These are phyloP conservation scores for Delonix regia DNA, from an alignment of 306 rosid species.

Conservation along the genomic window DNA sequence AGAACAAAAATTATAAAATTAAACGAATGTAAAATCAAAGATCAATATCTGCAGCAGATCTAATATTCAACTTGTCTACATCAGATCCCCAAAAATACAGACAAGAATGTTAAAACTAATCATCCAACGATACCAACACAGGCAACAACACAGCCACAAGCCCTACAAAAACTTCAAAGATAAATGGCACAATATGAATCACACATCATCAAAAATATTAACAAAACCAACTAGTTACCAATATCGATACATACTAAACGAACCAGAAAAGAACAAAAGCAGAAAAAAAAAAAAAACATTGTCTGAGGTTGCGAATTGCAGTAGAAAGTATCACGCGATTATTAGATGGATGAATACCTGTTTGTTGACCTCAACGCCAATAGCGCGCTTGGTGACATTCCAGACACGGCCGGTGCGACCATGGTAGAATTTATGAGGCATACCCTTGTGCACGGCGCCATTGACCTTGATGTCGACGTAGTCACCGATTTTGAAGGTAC, in stretches of 20 bases:
- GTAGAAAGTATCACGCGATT: neutral
- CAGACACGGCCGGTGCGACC: constrained; percentile 97
- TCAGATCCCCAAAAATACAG: neutral
- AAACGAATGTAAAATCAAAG: neutral
- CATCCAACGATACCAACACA: neutral
- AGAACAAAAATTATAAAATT: neutral
- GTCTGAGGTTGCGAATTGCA: neutral
- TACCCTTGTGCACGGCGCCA: constrained; percentile 94
- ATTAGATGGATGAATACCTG: constrained; percentile 55
- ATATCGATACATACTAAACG: neutral
- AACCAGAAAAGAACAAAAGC: neutral
- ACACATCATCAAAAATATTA: neutral
- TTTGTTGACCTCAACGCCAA: constrained; percentile 89
- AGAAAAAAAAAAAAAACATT: neutral
- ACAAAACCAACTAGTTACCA: neutral
- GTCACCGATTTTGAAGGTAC: constrained; percentile 78
- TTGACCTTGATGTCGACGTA: constrained; percentile 86
- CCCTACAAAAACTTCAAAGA: neutral
- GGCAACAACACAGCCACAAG: neutral
- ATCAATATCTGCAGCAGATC: neutral
- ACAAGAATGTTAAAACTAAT: neutral
- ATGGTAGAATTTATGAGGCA: constrained; percentile 98
- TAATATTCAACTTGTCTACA: neutral
- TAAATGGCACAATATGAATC: neutral
- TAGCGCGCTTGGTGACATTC: constrained; percentile 96